Evolutionary conservation across 2,329 filamentous ascomycete genomes (phyloP).

Genomic region (Alternaria alternata): DNA sequence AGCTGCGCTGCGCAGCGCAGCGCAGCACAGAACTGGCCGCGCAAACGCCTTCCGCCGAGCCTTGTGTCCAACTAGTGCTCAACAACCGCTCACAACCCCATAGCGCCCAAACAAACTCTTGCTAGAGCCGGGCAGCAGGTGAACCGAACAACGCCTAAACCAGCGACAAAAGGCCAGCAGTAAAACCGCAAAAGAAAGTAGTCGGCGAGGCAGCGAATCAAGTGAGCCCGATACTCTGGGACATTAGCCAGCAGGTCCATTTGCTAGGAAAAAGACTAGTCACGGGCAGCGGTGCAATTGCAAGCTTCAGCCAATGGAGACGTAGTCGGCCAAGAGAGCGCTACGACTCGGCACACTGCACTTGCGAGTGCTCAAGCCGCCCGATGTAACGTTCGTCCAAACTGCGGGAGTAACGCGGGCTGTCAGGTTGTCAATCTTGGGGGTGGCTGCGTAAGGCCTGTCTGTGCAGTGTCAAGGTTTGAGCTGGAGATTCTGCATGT

Average conservation of each 20-base stretch:
- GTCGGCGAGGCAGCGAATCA: conserved; percentile 30
- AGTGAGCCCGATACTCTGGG: conserved; percentile 22
- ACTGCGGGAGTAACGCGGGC: conserved; percentile 21
- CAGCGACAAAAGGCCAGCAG: conserved; percentile 9
- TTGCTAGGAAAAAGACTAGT: conserved; percentile 17
- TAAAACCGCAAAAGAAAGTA: conserved; percentile 13
- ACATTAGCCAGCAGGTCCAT: conserved; percentile 18
- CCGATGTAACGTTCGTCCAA: conserved; percentile 21
- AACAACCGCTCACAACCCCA: conserved; percentile 4
- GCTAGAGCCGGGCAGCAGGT: conserved; percentile 14
- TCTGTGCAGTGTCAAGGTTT: conserved; percentile 8
- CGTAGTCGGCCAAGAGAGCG: conserved; percentile 1
- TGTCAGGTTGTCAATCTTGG: conserved; percentile 14
- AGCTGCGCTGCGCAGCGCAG: neutral
- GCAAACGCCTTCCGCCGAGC: neutral
- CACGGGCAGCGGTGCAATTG: conserved; percentile 23
- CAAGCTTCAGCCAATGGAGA: conserved; percentile 21
- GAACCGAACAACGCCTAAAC: conserved; percentile 14
- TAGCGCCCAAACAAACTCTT: conserved; percentile 8
- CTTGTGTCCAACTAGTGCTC: conserved; percentile 1
- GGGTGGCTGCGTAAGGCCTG: conserved; percentile 12
- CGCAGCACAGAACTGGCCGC: neutral
- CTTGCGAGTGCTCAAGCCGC: conserved; percentile 13
- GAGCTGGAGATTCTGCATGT: conserved; percentile 10
- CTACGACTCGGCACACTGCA: conserved; percentile 13